Conservation (phyloP, 352 stramenopile genomes). For the Globisporangium acanthophoron region DNA sequence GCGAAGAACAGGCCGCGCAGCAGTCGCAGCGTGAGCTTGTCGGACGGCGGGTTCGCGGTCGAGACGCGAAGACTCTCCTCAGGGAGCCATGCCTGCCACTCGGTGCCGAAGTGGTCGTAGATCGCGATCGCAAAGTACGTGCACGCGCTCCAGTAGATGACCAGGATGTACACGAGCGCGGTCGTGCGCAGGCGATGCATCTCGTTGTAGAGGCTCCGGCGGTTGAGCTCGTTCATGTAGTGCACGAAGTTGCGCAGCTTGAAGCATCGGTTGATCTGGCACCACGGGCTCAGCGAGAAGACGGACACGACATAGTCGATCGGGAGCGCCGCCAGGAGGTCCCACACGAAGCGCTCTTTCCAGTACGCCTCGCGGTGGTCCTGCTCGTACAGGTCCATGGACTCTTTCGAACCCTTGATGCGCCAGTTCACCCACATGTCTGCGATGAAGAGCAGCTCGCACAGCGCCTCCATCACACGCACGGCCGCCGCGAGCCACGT, state of each 20-base stretch:
- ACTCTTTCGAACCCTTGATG: slow-evolving; percentile 31
- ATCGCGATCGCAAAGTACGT: slow-evolving; percentile 39
- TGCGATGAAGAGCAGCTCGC: slow-evolving; percentile 35
- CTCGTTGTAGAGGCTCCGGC: slow-evolving; percentile 46
- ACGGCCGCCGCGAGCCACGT: slow-evolving; percentile 9
- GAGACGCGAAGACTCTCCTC: slow-evolving; percentile 13
- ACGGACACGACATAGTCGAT: slow-evolving; percentile 46
- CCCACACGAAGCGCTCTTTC: slow-evolving; percentile 27
- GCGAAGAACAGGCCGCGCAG: slow-evolving; percentile 46
- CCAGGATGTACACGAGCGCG: slow-evolving; percentile 41
- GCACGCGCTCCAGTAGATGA: slow-evolving; percentile 55
- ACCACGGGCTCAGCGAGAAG: slow-evolving; percentile 33
- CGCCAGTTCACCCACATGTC: slow-evolving; percentile 65
- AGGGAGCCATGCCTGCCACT: slow-evolving; percentile 49
- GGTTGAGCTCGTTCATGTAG: slow-evolving; percentile 56
- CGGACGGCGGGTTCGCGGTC: slow-evolving; percentile 19
- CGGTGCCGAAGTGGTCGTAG: slow-evolving; percentile 26
- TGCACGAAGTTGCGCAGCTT: slow-evolving; percentile 50
- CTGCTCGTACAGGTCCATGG: slow-evolving; percentile 49
- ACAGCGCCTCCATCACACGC: slow-evolving; percentile 21
- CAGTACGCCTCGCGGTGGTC: slow-evolving; percentile 33
- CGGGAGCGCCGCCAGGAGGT: slow-evolving; percentile 38
- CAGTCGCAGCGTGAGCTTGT: slow-evolving; percentile 28
- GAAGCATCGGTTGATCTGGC: slow-evolving; percentile 40
- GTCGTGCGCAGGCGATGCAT: slow-evolving; percentile 40